phyloP scores from a whole-genome alignment of 176 grass and related monocot genomes.

The Microstegium vimineum region DNA sequence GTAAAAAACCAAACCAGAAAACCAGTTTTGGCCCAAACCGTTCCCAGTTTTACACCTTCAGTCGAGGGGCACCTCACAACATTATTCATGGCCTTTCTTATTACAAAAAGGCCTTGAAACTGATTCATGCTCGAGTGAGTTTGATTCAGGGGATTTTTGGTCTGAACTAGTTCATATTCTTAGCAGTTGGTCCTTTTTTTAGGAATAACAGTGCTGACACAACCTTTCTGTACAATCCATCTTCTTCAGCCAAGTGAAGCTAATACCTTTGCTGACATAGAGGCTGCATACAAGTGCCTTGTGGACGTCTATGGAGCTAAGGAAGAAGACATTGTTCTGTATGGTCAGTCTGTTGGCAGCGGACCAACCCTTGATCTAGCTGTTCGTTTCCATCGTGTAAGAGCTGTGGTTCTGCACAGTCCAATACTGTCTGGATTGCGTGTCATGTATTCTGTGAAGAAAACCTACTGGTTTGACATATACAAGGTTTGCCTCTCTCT shows the following conservation, averaged over 20 bases:
- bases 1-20: too few relatives aligned
- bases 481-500: constrained; percentile 66
- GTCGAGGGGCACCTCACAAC: background rate
- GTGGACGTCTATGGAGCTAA: constrained; percentile 62
- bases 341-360: constrained; percentile 90
- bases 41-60: too few relatives aligned
- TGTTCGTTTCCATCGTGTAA: constrained; percentile 39
- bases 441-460: constrained; percentile 90
- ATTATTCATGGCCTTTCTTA: background rate
- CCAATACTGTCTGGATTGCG: constrained; percentile 84
- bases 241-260: constrained; percentile 79
- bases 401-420: constrained; percentile 85
- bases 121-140: background rate
- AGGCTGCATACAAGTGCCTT: constrained; percentile 81
- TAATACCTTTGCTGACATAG: constrained; percentile 88
- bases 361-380: constrained; percentile 87
- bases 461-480: constrained; percentile 94
- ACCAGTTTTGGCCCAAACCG: too few relatives aligned
- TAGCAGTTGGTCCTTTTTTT: background rate
- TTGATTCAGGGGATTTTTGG: background rate
- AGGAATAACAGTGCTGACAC: background rate
- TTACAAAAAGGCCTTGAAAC: background rate
- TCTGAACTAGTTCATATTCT: constrained; percentile 11
- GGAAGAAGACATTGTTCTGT: constrained; percentile 81
- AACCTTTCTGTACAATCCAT: background rate